phyloP scores from a whole-genome alignment of 2,329 filamentous ascomycete species.

The Arthrinium phaeospermum region DNA sequence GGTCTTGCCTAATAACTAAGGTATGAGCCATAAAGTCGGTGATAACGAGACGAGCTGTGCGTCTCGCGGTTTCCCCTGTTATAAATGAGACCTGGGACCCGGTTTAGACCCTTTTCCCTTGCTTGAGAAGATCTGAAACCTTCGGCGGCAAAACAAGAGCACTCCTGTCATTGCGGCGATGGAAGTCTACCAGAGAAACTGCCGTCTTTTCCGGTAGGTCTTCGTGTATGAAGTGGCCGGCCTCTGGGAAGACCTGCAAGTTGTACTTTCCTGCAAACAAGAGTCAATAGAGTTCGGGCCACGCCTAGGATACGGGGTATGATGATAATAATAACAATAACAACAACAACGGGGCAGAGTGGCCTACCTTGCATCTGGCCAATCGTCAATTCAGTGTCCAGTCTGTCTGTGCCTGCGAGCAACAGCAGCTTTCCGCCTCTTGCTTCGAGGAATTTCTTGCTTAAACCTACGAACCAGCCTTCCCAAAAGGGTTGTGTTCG shows the following conservation, averaged over 20 bases:
- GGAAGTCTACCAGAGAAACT: conserved; percentile 85
- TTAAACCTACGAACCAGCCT: conserved; percentile 89
- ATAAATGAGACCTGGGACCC: neutral
- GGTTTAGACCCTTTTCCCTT: conserved; percentile 61
- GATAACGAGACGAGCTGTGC: neutral
- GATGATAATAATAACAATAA: conserved; percentile 22
- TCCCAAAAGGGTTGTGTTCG: conserved; percentile 92
- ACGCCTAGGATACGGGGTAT: no score
- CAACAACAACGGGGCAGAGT: conserved; percentile 20
- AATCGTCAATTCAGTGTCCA: conserved; percentile 44
- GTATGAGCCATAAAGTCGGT: neutral
- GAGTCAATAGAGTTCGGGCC: neutral
- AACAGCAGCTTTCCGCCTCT: conserved; percentile 59
- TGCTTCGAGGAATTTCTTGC: conserved; percentile 82
- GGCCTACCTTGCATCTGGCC: conserved; percentile 42
- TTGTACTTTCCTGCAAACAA: conserved; percentile 79
- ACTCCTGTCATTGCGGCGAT: conserved; percentile 86
- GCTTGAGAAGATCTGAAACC: conserved; percentile 74
- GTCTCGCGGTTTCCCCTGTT: neutral
- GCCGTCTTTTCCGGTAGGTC: conserved; percentile 92
- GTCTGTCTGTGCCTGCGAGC: conserved; percentile 39
- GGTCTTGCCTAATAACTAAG: neutral
- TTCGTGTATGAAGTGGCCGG: conserved; percentile 96
- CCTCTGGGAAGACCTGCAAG: conserved; percentile 90
- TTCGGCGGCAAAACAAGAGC: conserved; percentile 89